Percentiles rank a stretch among this genome's conserved stretches.
Conservation (phyloP, 768 basidiomycete genomes). For the Collybia sordida region DNA sequence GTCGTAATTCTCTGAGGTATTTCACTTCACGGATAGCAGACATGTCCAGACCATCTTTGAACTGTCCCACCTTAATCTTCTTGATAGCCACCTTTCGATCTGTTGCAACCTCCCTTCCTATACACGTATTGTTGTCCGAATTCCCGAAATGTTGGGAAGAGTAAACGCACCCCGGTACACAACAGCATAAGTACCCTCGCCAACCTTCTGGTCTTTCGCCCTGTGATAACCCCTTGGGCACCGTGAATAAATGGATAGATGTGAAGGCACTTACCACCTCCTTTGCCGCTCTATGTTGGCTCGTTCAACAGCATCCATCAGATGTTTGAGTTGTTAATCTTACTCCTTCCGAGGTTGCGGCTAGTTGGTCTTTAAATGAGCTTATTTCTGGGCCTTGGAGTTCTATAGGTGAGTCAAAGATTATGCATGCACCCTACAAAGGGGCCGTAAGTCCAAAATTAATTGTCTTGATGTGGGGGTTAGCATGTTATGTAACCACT, state of each 20-base stretch:
- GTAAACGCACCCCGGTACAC: constrained; percentile 78
- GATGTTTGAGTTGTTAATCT: neutral
- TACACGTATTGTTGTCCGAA: neutral
- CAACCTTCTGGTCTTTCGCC: constrained; percentile 80
- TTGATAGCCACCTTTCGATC: constrained; percentile 93
- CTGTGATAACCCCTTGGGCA: constrained; percentile 29
- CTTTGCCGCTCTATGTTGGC: constrained; percentile 74
- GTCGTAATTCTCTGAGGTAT: constrained; percentile 89
- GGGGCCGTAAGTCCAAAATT: too few species aligned
- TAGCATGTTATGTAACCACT: too few species aligned
- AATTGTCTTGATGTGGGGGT: too few species aligned
- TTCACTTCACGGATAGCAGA: constrained; percentile 98
- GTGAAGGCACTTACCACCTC: constrained; percentile 47
- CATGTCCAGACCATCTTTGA: constrained; percentile 99
- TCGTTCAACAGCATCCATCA: constrained; percentile 82
- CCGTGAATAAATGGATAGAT: neutral
- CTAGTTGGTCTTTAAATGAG: neutral
- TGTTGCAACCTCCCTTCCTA: constrained; percentile 74
- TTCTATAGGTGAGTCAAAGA: too few species aligned
- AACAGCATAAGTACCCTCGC: constrained; percentile 94
- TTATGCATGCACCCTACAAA: too few species aligned
- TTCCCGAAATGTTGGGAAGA: neutral
- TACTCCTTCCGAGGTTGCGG: neutral
- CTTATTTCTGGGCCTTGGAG: too few species aligned
- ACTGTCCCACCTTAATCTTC: constrained; percentile 95